Evolutionary conservation across 352 stramenopile genomes (phyloP).

Genomic region (Globisporangium alternatum): DNA sequence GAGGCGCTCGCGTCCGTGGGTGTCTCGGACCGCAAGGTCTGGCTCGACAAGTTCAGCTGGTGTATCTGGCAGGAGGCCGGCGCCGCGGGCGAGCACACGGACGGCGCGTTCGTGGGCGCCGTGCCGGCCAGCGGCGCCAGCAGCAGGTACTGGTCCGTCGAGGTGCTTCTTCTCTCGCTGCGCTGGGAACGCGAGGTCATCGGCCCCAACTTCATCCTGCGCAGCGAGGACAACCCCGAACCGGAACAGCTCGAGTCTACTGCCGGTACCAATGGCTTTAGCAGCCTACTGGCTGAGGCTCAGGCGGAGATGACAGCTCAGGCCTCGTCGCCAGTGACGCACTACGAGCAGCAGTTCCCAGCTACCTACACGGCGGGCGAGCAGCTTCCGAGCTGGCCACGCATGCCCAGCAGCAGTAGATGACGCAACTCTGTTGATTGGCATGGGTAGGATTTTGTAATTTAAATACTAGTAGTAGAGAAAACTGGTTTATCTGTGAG

Average conservation of each 20-base stretch:
- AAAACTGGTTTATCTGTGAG: background rate
- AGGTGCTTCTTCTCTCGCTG: constrained; percentile 27
- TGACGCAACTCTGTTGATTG: background rate
- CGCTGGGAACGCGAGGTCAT: constrained; percentile 19
- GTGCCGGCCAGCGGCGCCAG: constrained; percentile 20
- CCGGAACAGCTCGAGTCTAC: background rate
- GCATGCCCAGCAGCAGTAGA: background rate
- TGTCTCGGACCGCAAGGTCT: constrained; percentile 21
- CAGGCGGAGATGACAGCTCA: background rate
- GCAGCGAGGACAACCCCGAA: constrained; percentile 10
- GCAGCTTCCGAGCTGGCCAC: background rate
- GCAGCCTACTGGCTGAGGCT: background rate
- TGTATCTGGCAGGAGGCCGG: constrained; percentile 21
- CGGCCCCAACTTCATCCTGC: constrained; percentile 11
- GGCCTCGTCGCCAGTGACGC: background rate
- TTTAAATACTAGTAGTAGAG: background rate
- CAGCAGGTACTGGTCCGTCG: constrained; percentile 24
- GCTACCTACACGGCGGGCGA: background rate
- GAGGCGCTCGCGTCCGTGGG: constrained; percentile 19
- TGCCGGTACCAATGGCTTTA: background rate
- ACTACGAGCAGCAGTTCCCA: constrained; percentile 2
- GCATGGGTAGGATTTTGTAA: background rate
- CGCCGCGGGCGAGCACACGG: constrained; percentile 10
- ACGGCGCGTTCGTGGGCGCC: constrained; percentile 19
- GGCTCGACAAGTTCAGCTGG: constrained; percentile 30